Percentiles rank a stretch among this genome's conserved stretches.
Conservation (phyloP, 192 early-diverging fungal genomes). For the Allomyces javanicus region DNA sequence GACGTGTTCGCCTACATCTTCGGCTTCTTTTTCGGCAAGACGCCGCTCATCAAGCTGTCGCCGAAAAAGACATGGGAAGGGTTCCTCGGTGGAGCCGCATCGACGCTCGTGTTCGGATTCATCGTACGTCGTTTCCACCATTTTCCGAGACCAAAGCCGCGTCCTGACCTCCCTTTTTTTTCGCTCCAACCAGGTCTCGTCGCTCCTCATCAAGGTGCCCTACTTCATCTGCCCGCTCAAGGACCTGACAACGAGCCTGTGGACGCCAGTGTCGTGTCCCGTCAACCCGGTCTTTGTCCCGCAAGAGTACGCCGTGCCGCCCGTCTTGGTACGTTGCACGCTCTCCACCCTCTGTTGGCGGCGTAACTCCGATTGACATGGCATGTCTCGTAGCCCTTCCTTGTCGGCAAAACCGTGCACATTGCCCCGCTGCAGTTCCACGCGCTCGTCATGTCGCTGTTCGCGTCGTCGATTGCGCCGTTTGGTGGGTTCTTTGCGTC, state of each 20-base stretch:
- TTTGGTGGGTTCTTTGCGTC: conserved; percentile 99
- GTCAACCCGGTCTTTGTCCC: conserved; percentile 43
- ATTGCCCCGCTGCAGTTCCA: conserved; percentile 77
- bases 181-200: conserved; percentile 4
- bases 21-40: conserved; percentile 87
- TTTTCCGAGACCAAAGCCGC: no score
- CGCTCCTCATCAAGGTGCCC: conserved; percentile 29
- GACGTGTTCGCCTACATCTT: conserved; percentile 90
- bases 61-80: conserved; percentile 99
- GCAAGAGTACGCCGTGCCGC: neutral
- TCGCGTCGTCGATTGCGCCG: conserved; percentile 87
- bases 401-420: conserved; percentile 30
- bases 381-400: neutral
- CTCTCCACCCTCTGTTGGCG: no score
- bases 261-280: conserved; percentile 24
- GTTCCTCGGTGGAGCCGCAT: conserved; percentile 74
- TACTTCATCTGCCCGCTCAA: conserved; percentile 49
- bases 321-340: neutral
- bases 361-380: no score
- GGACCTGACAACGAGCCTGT: conserved; percentile 27
- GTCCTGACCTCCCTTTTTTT: no score
- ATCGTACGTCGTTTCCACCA: conserved; percentile 21
- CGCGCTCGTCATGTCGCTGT: conserved; percentile 65
- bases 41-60: conserved; percentile 75
- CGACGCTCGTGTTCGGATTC: conserved; percentile 72